Percentiles rank a stretch among this genome's conserved stretches.
Conservation (phyloP, 1,139 yeast species). For the Blastobotrys buckinghamii region DNA sequence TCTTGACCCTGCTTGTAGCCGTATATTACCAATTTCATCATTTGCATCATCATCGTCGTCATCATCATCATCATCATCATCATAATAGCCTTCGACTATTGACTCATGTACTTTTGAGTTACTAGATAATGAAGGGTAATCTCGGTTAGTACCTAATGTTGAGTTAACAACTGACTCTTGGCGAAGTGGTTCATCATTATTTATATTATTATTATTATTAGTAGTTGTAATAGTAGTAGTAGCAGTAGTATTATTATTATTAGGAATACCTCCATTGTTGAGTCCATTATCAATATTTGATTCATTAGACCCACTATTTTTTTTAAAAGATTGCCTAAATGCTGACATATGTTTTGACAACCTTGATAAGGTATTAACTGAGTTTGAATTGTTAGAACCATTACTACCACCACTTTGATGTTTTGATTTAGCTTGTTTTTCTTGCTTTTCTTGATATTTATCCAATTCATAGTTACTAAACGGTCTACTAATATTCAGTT, state of each 20-base stretch:
- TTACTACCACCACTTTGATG: background rate
- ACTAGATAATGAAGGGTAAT: background rate
- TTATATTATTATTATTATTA: background rate
- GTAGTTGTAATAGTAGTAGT: background rate
- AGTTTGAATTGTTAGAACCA: too few species aligned
- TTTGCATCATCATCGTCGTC: too few species aligned
- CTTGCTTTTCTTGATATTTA: background rate
- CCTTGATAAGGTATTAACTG: background rate
- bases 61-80: too few species aligned
- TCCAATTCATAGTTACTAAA: background rate
- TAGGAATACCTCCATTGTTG: background rate
- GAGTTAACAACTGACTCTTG: background rate
- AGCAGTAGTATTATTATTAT: background rate
- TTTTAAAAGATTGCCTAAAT: background rate
- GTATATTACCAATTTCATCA: background rate
- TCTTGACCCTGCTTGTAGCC: background rate
- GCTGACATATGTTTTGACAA: background rate
- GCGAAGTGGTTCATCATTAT: background rate
- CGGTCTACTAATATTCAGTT: background rate
- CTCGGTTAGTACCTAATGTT: background rate
- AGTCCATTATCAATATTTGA: background rate
- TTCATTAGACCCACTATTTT: too few species aligned
- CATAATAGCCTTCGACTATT: background rate
- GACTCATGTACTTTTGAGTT: background rate
- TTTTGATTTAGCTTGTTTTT: background rate